Percentiles rank a stretch among this genome's conserved stretches.
These are phyloP conservation scores for Ascosphaera aggregata DNA, from an alignment of 2,329 filamentous ascomycete genomes.

Conservation along the genomic window DNA sequence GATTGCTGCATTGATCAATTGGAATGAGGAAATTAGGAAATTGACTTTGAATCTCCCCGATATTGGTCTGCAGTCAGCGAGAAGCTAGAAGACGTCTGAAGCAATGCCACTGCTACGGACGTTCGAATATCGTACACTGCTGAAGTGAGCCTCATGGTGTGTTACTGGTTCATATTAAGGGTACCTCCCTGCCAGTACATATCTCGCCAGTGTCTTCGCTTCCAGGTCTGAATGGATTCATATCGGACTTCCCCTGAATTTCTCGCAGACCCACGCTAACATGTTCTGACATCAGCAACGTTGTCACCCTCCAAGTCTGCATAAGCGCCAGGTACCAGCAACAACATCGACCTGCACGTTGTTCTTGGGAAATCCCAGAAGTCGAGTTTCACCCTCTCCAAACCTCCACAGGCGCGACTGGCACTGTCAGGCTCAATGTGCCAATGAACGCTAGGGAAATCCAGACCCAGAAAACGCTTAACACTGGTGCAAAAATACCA, in stretches of 20 bases:
- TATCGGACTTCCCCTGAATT: neutral
- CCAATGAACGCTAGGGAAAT: neutral
- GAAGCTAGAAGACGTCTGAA: conserved; percentile 12
- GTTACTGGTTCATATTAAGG: conserved; percentile 11
- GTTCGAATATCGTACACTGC: conserved; percentile 11
- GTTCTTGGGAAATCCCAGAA: conserved; percentile 2
- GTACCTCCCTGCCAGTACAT: conserved; percentile 9
- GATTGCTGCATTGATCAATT: conserved; percentile 27
- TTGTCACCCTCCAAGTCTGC: conserved; percentile 4
- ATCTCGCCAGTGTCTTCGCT: conserved; percentile 7
- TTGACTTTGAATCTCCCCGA: conserved; percentile 21
- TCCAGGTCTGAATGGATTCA: conserved; percentile 5
- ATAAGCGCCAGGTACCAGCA: conserved; percentile 12
- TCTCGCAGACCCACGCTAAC: neutral
- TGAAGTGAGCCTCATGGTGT: conserved; percentile 11
- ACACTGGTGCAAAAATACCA: neutral
- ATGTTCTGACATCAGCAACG: neutral
- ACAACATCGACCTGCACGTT: conserved; percentile 8
- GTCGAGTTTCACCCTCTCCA: conserved; percentile 1
- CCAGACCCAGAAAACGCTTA: neutral
- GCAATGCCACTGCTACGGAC: conserved; percentile 3
- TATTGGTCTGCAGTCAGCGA: conserved; percentile 19
- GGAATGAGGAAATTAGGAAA: conserved; percentile 22
- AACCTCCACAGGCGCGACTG: conserved; percentile 3
- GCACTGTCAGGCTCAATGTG: neutral